phyloP scores from a whole-genome alignment of 2,329 filamentous ascomycete species.

The Sodiomyces alkalinus region DNA sequence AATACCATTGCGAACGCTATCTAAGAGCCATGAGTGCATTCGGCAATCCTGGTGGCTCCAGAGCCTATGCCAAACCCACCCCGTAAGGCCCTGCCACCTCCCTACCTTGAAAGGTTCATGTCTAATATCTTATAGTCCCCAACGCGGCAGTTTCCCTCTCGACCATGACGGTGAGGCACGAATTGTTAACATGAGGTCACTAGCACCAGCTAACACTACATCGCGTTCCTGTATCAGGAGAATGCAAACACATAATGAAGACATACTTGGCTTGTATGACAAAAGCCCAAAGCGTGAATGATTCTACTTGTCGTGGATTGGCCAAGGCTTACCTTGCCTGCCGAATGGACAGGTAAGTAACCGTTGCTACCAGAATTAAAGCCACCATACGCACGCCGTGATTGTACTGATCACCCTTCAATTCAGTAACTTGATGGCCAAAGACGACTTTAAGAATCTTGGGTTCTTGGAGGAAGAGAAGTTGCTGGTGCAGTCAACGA shows the following conservation, averaged over 20 bases:
- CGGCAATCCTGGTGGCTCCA: slow-evolving; percentile 53
- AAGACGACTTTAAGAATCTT: slow-evolving; percentile 86
- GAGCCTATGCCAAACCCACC: slow-evolving; percentile 49
- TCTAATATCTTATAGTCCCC: slow-evolving; percentile 40
- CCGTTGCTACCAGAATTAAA: not conserved
- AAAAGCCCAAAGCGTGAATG: slow-evolving; percentile 68
- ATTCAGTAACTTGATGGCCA: slow-evolving; percentile 80
- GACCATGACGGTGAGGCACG: slow-evolving; percentile 66
- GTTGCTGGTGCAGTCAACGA: no score
- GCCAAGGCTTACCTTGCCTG: slow-evolving; percentile 84
- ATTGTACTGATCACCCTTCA: not conserved
- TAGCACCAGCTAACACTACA: no score
- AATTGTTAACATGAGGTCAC: no score
- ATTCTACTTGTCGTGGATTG: slow-evolving; percentile 67
- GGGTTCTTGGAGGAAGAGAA: slow-evolving; percentile 49
- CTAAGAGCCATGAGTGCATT: slow-evolving; percentile 58
- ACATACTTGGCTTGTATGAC: slow-evolving; percentile 81
- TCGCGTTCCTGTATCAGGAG: no score
- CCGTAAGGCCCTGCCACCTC: slow-evolving; percentile 38
- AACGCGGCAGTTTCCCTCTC: slow-evolving; percentile 89
- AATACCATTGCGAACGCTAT: no score
- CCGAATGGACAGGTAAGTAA: slow-evolving; percentile 78
- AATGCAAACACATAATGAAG: slow-evolving; percentile 83
- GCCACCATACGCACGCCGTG: not conserved
- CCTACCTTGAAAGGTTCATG: not conserved